phyloP scores from a whole-genome alignment of 768 basidiomycete genomes.

The Leccinum boreale region DNA sequence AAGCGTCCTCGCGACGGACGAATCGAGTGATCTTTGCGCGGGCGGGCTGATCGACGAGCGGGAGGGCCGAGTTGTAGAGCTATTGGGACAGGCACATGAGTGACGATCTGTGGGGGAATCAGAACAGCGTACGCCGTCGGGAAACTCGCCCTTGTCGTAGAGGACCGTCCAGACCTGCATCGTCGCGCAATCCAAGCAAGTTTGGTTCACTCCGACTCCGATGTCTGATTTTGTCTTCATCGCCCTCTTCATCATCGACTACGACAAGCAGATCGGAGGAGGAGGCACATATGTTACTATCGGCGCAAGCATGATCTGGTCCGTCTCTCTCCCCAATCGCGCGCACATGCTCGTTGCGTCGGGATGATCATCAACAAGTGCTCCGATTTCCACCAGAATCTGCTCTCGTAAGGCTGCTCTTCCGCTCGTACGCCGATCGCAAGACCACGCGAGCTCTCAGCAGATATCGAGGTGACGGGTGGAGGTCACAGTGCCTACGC shows the following conservation, averaged over 20 bases:
- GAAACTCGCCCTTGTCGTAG: slow-evolving; percentile 34
- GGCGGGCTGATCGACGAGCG: slow-evolving; percentile 55
- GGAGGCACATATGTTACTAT: slow-evolving; percentile 82
- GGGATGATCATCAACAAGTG: slow-evolving; percentile 89
- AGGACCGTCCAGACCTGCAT: slow-evolving; percentile 45
- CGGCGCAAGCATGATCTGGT: slow-evolving; percentile 78
- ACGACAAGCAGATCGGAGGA: slow-evolving; percentile 67
- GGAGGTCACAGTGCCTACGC: slow-evolving; percentile 48
- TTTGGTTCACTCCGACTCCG: slow-evolving; percentile 19
- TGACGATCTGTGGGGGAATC: neutral
- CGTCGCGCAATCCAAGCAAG: slow-evolving; percentile 12
- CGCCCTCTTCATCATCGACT: slow-evolving; percentile 79
- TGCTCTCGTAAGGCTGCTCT: slow-evolving; percentile 67
- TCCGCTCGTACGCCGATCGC: slow-evolving; percentile 52
- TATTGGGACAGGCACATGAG: slow-evolving; percentile 23
- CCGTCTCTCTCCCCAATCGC: neutral
- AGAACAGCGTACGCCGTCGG: slow-evolving; percentile 33
- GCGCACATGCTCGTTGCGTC: slow-evolving; percentile 30
- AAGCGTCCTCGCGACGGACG: slow-evolving; percentile 70
- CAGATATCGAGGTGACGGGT: slow-evolving; percentile 65
- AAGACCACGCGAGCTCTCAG: slow-evolving; percentile 75
- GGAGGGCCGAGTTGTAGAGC: slow-evolving; percentile 63
- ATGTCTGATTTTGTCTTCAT: slow-evolving; percentile 55
- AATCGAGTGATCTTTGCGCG: slow-evolving; percentile 59
- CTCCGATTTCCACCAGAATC: slow-evolving; percentile 59